Conservation (phyloP, 208 protist species). For the Trypanosoma avium region DNA sequence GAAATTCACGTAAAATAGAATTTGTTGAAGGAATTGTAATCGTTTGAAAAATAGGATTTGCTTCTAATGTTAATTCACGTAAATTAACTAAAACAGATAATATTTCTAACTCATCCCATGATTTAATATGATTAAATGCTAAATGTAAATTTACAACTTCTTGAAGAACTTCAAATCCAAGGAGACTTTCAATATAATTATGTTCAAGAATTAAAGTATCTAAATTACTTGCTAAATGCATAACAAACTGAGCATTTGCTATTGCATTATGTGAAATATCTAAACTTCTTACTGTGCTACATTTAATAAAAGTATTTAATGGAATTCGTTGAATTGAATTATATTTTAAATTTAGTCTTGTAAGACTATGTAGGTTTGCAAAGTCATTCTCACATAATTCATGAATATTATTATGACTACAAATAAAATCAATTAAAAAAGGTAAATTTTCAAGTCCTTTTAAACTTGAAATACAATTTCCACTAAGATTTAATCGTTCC, state of each 20-base stretch:
- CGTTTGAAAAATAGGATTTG: conserved; percentile 36
- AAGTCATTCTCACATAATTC: conserved; percentile 35
- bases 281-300: conserved; percentile 42
- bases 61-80: conserved; percentile 34
- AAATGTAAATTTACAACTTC: conserved; percentile 41
- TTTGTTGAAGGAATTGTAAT: neutral
- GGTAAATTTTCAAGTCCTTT: conserved; percentile 47
- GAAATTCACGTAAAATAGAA: neutral
- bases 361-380: conserved; percentile 31
- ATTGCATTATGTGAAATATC: conserved; percentile 67
- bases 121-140: conserved; percentile 39
- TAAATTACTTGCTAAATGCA: conserved; percentile 47
- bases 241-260: conserved; percentile 38
- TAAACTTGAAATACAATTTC: conserved; percentile 59
- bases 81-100: conserved; percentile 31
- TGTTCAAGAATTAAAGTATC: conserved; percentile 52
- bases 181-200: conserved; percentile 49
- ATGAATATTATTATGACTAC: conserved; percentile 47
- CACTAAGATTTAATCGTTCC: conserved; percentile 59
- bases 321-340: conserved; percentile 54
- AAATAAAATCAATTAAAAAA: conserved; percentile 61
- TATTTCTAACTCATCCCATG: conserved; percentile 32
- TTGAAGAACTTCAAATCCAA: conserved; percentile 32
- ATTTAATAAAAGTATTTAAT: conserved; percentile 45
- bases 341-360: conserved; percentile 38